Evolutionary conservation across 805 yeast species (phyloP).

Genomic region (Starmerella sp.): DNA sequence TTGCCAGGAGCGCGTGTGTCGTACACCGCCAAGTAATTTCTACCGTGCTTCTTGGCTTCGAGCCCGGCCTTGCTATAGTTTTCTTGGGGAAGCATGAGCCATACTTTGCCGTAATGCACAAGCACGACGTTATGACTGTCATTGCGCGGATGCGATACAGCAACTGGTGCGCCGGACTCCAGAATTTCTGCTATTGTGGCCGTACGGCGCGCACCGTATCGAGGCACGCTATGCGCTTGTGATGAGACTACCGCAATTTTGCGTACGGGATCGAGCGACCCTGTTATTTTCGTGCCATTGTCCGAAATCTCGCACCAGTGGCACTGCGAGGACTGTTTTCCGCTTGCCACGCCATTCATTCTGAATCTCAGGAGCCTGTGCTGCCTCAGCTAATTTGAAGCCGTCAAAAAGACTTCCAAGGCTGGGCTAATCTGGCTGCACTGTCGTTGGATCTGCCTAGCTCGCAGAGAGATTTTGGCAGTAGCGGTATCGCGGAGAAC

Average conservation of each 20-base stretch:
- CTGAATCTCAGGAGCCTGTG: too few relatives aligned
- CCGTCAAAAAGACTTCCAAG: too few relatives aligned
- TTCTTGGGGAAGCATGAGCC: constrained; percentile 10
- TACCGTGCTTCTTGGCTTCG: constrained; percentile 7
- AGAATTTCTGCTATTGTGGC: background rate
- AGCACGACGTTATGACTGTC: constrained; percentile 3
- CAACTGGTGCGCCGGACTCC: background rate
- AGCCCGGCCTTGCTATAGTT: constrained; percentile 16
- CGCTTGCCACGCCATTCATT: background rate
- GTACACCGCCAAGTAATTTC: constrained; percentile 8
- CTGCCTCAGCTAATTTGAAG: too few relatives aligned
- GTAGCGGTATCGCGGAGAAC: background rate
- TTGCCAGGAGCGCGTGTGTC: constrained; percentile 4
- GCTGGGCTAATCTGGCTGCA: too few relatives aligned
- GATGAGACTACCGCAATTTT: constrained; percentile 1
- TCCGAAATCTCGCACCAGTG: background rate
- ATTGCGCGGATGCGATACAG: constrained; percentile 8
- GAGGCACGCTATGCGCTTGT: background rate
- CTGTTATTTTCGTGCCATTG: background rate
- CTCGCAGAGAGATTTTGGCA: background rate
- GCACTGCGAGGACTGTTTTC: constrained; percentile 8
- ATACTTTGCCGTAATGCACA: constrained; percentile 1
- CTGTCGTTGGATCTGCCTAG: too few relatives aligned
- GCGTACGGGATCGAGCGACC: constrained; percentile 3
- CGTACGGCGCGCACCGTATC: background rate